Evolutionary conservation across 805 yeast species (phyloP), one percentile per base, ranked within the genome.

Genomic region (Candida takata): DNA sequence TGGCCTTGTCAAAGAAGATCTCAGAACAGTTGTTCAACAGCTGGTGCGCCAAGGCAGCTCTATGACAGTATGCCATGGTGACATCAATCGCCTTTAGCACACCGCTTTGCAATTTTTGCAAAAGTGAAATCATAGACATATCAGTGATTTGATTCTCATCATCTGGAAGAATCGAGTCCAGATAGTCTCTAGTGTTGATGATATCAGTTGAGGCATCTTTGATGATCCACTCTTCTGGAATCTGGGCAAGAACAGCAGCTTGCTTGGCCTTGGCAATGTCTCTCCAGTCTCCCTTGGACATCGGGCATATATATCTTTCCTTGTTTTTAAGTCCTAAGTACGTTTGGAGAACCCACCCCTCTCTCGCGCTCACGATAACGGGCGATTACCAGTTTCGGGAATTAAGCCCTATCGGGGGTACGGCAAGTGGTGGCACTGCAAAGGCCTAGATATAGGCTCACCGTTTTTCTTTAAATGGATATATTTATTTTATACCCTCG

Each of bases 1-100:
- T 58, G 5, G 83, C 86, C 35, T 70, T 69, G 14, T 72, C 73
- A 27, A 73, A 62, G 46, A 80, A 75, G 17, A 57, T 44, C 36
- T 57, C 61, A 5, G 53, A 40, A 8, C 51, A 36, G 37, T 56
- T 55, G 41, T 57, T 66, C 39, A 56, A 52, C 39, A 77, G 54
- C 45, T 76, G 81, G 41, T 74, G 79, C 1, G 77, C 77, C 10
- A 74, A 48, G 4, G 75, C 65, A 2, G 82, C 73, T 31, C 83
- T 55, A 47, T 77, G 75, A 43, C 74, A 66, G 52, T 69, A 77
- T 1, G 82, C 41, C 12, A 13, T 29, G 13, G 35, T 30, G 24
- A 41, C 31, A 19, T 41, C 40, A n/a, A 31, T 24, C 5, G 44
- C 36, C 11, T 34, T 35, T 21, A 37, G 29, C 12, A 18, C 24